phyloP scores from a whole-genome alignment of 1,284 basidiomycete genomes.

The Trametes pubescens region DNA sequence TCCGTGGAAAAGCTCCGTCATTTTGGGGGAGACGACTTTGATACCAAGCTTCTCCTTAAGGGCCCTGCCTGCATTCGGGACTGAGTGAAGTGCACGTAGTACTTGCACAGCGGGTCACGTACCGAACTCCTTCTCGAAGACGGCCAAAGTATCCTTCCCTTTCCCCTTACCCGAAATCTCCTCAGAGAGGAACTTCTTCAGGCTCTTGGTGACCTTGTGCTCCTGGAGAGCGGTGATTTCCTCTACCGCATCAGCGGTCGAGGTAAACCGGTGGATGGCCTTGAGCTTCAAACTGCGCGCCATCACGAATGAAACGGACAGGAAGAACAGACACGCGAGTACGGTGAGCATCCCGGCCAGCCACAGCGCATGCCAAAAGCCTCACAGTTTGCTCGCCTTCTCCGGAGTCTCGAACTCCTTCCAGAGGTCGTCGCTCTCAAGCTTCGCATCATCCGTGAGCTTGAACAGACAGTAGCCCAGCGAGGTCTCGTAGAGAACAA shows the following conservation, averaged over 20 bases:
- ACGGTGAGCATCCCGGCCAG: neutral
- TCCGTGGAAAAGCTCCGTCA: slow-evolving; percentile 93
- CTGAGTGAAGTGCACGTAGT: slow-evolving; percentile 46
- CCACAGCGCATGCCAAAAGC: slow-evolving; percentile 1
- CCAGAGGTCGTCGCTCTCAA: slow-evolving; percentile 87
- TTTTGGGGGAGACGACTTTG: slow-evolving; percentile 72
- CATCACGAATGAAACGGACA: neutral
- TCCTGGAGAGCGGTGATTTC: slow-evolving; percentile 94
- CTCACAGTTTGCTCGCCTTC: slow-evolving; percentile 90
- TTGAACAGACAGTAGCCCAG: slow-evolving; percentile 99
- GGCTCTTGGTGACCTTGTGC: slow-evolving; percentile 91
- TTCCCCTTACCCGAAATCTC: slow-evolving; percentile 90
- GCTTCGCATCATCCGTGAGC: slow-evolving; percentile 89
- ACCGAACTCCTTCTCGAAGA: slow-evolving; percentile 94
- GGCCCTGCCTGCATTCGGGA: slow-evolving; percentile 43
- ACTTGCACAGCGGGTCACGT: slow-evolving; percentile 52
- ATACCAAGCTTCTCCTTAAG: slow-evolving; percentile 96
- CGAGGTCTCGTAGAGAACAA: slow-evolving; percentile 86
- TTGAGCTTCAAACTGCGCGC: slow-evolving; percentile 85
- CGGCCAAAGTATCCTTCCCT: slow-evolving; percentile 87
- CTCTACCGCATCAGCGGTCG: slow-evolving; percentile 98
- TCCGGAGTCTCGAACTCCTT: slow-evolving; percentile 94
- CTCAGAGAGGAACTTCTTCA: slow-evolving; percentile 94
- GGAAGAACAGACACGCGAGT: slow-evolving; percentile 6
- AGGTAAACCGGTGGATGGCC: slow-evolving; percentile 95